phyloP scores from a whole-genome alignment of 2,329 filamentous ascomycete species.

The Epicoccum nigrum region DNA sequence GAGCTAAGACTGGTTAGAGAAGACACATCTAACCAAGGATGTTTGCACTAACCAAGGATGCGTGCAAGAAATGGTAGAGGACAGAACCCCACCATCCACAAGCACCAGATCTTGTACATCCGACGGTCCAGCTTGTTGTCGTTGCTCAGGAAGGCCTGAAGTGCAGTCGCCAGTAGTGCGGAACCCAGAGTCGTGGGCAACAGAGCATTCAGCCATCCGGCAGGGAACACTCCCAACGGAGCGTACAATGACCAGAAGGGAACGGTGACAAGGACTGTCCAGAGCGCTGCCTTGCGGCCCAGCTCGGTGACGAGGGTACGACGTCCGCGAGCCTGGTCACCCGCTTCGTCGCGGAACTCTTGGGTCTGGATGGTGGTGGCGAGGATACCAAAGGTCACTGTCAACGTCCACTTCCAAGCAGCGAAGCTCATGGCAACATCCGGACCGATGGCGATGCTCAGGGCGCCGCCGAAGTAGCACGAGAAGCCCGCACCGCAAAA shows the following conservation, averaged over 20 bases:
- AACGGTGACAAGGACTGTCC: conserved; percentile 17
- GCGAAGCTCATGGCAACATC: conserved; percentile 8
- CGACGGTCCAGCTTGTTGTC: conserved; percentile 12
- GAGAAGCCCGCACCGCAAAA: conserved; percentile 40
- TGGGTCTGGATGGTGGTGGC: conserved; percentile 49
- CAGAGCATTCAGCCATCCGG: conserved; percentile 8
- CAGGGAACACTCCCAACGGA: conserved; percentile 13
- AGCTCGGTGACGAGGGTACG: conserved; percentile 84
- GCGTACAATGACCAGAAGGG: conserved; percentile 21
- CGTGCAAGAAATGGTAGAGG: conserved; percentile 15
- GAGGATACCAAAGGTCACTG: conserved; percentile 32
- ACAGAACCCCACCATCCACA: conserved; percentile 26
- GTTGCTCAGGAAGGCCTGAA: neutral
- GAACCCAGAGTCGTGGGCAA: conserved; percentile 13
- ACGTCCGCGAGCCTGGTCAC: conserved; percentile 72
- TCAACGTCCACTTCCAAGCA: conserved; percentile 41
- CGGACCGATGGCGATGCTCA: conserved; percentile 30
- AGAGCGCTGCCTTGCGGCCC: conserved; percentile 43
- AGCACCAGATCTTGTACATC: conserved; percentile 24
- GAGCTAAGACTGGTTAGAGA: too few relatives aligned
- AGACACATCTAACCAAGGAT: too few relatives aligned
- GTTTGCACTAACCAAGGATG: conserved; percentile 1
- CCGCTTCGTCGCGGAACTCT: conserved; percentile 46
- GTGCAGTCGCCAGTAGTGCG: conserved; percentile 4
- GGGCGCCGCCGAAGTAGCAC: conserved; percentile 36